These are phyloP conservation scores for Byssothecium circinans DNA, from an alignment of 2,329 filamentous ascomycete genomes.

Conservation along the genomic window DNA sequence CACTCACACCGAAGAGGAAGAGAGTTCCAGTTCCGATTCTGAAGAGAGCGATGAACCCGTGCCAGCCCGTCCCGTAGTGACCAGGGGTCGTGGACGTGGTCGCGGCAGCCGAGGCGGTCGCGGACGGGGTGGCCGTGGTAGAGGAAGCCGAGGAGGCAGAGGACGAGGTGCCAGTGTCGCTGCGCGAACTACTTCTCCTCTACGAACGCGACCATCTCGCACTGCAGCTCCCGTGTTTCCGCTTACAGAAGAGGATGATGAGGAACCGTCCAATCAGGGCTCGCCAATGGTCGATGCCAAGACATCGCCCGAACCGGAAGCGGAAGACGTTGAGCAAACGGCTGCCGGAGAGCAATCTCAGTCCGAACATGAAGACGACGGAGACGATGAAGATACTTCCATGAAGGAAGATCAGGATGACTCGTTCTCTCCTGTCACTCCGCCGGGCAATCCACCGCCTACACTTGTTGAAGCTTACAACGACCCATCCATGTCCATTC, in stretches of 20 bases:
- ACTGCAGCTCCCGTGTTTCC: conserved; percentile 36
- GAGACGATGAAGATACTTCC: conserved; percentile 5
- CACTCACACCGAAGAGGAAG: conserved; percentile 16
- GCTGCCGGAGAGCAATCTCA: background rate
- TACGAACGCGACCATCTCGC: conserved; percentile 35
- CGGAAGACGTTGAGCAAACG: conserved; percentile 19
- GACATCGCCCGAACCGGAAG: conserved; percentile 22
- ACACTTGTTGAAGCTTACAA: conserved; percentile 15
- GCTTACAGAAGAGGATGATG: conserved; percentile 40
- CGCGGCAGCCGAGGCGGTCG: conserved; percentile 31
- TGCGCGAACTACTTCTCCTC: conserved; percentile 27
- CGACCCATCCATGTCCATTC: conserved; percentile 10
- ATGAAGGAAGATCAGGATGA: conserved; percentile 14
- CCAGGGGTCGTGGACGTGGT: conserved; percentile 30
- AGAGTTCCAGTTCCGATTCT: conserved; percentile 9
- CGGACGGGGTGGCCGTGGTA: conserved; percentile 31
- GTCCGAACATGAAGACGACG: conserved; percentile 3
- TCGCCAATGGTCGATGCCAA: conserved; percentile 35
- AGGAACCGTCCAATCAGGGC: conserved; percentile 38
- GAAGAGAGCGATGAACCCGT: conserved; percentile 29
- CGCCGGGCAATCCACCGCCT: conserved; percentile 22
- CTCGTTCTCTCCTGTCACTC: conserved; percentile 14
- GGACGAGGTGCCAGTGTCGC: conserved; percentile 21
- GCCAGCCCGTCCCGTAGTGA: conserved; percentile 19
- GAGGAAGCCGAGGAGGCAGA: conserved; percentile 30